phyloP scores from a whole-genome alignment of 2,329 filamentous ascomycete genomes.

The Penicillium sclerotigenum region DNA sequence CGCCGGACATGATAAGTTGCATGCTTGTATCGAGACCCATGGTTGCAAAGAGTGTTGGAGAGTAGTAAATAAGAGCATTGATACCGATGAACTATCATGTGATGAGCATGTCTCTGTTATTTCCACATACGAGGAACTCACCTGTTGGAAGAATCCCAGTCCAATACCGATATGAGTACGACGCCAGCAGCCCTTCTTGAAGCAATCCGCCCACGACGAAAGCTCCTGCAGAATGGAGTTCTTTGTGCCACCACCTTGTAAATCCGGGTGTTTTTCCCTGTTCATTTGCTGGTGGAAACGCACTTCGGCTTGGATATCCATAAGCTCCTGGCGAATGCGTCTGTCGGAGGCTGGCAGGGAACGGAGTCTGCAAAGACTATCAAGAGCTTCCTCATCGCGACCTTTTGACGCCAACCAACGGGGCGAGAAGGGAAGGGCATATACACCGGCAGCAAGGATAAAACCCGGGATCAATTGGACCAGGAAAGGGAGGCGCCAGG shows the following conservation, averaged over 20 bases:
- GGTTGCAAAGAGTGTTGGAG: constrained; percentile 56
- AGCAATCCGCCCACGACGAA: constrained; percentile 50
- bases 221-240: constrained; percentile 48
- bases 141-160: constrained; percentile 58
- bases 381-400: constrained; percentile 49
- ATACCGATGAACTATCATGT: constrained; percentile 47
- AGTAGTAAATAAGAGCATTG: constrained; percentile 60
- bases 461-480: constrained; percentile 47
- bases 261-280: constrained; percentile 38
- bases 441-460: constrained; percentile 37
- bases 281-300: constrained; percentile 50
- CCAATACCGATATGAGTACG: constrained; percentile 52
- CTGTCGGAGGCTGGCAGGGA: constrained; percentile 49
- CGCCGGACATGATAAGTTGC: constrained; percentile 54
- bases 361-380: constrained; percentile 50
- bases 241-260: constrained; percentile 33
- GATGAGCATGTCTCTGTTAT: constrained; percentile 1
- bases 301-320: constrained; percentile 53
- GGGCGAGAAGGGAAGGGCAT: constrained; percentile 55
- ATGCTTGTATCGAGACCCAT: constrained; percentile 46
- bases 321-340: constrained; percentile 51
- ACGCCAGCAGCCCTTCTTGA: constrained; percentile 50
- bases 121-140: constrained; percentile 11
- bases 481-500: constrained; percentile 49
- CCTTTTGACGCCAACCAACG: constrained; percentile 52